phyloP scores from a whole-genome alignment of 1,139 yeast genomes.

The Pichia sp. region DNA sequence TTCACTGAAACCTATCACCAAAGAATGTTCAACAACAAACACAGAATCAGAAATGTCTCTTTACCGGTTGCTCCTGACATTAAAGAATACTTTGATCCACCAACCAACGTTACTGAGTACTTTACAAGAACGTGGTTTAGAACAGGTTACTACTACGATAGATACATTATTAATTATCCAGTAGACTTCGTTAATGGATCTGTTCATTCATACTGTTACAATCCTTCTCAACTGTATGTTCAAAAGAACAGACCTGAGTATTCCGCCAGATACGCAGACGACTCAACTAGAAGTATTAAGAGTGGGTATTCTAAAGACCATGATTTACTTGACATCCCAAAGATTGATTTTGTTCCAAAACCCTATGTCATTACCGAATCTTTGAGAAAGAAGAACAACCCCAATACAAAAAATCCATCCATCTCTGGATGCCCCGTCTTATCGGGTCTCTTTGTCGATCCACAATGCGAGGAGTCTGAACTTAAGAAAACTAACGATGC shows the following conservation, averaged over 20 bases:
- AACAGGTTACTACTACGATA: conserved; percentile 32
- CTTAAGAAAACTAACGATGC: too few species aligned
- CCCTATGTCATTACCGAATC: conserved; percentile 16
- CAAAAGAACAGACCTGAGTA: conserved; percentile 1
- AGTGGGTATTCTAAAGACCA: background rate
- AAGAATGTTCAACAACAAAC: conserved; percentile 20
- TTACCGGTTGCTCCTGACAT: conserved; percentile 22
- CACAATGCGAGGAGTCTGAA: background rate
- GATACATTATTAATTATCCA: conserved; percentile 30
- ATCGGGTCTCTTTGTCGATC: conserved; percentile 4
- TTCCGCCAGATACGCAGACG: background rate
- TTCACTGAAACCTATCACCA: conserved; percentile 23
- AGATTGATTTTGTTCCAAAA: conserved; percentile 16
- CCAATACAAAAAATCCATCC: background rate
- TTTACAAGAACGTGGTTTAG: conserved; percentile 27
- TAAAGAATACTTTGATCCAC: conserved; percentile 25
- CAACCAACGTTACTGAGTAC: conserved; percentile 18
- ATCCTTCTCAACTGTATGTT: conserved; percentile 3
- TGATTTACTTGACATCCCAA: background rate
- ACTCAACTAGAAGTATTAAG: background rate
- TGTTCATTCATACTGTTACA: conserved; percentile 5
- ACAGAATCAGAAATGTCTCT: conserved; percentile 19
- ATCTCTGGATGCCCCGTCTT: conserved; percentile 12
- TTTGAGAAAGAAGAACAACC: conserved; percentile 1
- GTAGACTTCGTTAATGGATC: conserved; percentile 16